A percentile compares a stretch with the other conserved stretches of the same genome.
Evolutionary conservation across 1,284 basidiomycete genomes (phyloP).

Genomic region (Xanthoconium separans): DNA sequence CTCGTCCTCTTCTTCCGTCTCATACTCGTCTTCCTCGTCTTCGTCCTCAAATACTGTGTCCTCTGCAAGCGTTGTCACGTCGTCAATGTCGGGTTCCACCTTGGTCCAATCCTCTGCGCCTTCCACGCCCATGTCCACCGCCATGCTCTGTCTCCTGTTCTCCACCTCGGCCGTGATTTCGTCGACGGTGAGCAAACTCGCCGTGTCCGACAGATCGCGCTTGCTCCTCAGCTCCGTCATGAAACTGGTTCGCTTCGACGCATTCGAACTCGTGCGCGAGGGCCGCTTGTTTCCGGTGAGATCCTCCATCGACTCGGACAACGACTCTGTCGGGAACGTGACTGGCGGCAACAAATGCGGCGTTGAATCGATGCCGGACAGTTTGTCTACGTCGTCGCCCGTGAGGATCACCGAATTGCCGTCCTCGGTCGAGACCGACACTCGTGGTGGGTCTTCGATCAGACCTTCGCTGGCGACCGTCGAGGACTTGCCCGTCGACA

Average conservation of each 20-base stretch:
- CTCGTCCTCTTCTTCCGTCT: slow-evolving; percentile 51
- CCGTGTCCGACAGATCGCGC: slow-evolving; percentile 84
- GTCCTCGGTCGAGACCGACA: slow-evolving; percentile 73
- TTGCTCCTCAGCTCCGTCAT: slow-evolving; percentile 77
- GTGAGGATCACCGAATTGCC: slow-evolving; percentile 58
- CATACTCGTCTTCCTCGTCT: slow-evolving; percentile 40
- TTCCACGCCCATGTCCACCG: slow-evolving; percentile 43
- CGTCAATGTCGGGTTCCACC: slow-evolving; percentile 49
- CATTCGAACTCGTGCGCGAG: slow-evolving; percentile 46
- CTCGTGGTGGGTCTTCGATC: slow-evolving; percentile 48
- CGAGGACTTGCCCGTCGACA: slow-evolving; percentile 43
- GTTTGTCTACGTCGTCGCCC: slow-evolving; percentile 41
- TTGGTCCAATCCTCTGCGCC: slow-evolving; percentile 70
- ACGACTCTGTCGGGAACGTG: slow-evolving; percentile 71
- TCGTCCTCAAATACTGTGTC: slow-evolving; percentile 48
- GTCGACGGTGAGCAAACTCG: slow-evolving; percentile 92
- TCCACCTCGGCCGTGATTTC: slow-evolving; percentile 98
- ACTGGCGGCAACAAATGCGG: slow-evolving; percentile 80
- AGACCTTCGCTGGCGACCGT: slow-evolving; percentile 25
- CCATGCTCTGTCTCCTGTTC: slow-evolving; percentile 64
- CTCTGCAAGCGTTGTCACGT: slow-evolving; percentile 37
- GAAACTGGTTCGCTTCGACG: slow-evolving; percentile 74
- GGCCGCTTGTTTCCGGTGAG: slow-evolving; percentile 39
- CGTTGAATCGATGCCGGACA: slow-evolving; percentile 32
- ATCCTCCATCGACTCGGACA: slow-evolving; percentile 74